Percentiles rank a stretch among this genome's conserved stretches.
These are phyloP conservation scores for Penicillium sp. DNA, from an alignment of 2,329 filamentous ascomycete genomes.

Conservation along the genomic window DNA sequence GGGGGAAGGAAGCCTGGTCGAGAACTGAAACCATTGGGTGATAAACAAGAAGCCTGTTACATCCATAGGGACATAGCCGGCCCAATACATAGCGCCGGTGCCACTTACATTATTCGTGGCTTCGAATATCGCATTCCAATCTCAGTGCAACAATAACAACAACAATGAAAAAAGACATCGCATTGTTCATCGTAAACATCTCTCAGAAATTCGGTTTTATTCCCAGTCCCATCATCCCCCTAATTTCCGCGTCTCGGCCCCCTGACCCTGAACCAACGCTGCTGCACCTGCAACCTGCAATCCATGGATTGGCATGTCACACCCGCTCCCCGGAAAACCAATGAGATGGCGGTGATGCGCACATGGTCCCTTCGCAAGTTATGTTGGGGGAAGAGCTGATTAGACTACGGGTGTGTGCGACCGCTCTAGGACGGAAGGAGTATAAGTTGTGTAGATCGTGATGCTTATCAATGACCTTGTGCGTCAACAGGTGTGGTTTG, in stretches of 20 bases:
- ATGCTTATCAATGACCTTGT: background rate
- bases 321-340: background rate
- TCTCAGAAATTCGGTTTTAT: background rate
- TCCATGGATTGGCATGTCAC: slow-evolving; percentile 2
- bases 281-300: background rate
- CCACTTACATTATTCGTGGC: background rate
- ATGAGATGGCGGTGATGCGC: slow-evolving; percentile 6
- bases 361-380: slow-evolving; percentile 7
- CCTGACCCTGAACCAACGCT: background rate
- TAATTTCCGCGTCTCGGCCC: background rate
- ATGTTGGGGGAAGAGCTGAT: background rate
- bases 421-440: background rate
- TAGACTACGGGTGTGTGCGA: background rate
- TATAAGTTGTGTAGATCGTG: background rate
- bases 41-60: background rate
- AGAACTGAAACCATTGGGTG: background rate
- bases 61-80: background rate
- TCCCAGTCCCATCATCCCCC: too few relatives aligned
- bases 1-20: background rate
- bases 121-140: background rate
- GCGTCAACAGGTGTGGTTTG: background rate
- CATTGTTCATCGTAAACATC: background rate
- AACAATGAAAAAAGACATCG: background rate
- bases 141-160: background rate
- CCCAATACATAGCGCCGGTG: background rate